phyloP scores from a whole-genome alignment of 257 asterid genomes.

The Scutellaria galericulata region DNA sequence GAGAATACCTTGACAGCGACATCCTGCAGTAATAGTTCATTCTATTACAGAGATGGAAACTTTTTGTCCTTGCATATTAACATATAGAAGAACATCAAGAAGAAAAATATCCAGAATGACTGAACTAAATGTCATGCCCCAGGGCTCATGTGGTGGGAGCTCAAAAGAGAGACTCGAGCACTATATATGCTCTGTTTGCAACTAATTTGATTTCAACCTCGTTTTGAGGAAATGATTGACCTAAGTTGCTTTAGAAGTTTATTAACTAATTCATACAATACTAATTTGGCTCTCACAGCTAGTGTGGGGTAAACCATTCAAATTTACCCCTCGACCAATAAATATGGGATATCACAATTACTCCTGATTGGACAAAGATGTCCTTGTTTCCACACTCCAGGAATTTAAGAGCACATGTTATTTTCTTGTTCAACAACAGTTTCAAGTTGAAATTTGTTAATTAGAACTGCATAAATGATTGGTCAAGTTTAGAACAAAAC shows the following conservation, averaged over 20 bases:
- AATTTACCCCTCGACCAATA: background rate
- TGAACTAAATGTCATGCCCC: background rate
- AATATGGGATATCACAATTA: background rate
- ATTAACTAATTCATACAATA: background rate
- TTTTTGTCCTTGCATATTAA: background rate
- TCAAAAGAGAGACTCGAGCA: background rate
- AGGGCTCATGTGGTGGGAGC: background rate
- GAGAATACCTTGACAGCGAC: constrained; percentile 99
- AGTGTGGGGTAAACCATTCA: background rate
- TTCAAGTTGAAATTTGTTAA: constrained; percentile 15
- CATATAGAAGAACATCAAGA: constrained; percentile 15
- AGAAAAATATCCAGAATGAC: background rate
- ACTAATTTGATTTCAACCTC: background rate
- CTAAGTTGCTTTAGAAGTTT: background rate
- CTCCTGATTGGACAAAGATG: background rate
- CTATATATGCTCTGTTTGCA: background rate
- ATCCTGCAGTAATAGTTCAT: constrained; percentile 60
- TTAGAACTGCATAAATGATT: background rate
- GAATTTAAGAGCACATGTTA: constrained; percentile 7
- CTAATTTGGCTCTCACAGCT: background rate
- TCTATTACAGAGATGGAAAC: constrained; percentile 34
- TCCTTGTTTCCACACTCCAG: background rate
- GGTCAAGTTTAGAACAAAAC: background rate
- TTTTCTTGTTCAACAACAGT: constrained; percentile 17
- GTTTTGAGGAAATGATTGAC: background rate